phyloP scores from a whole-genome alignment of 768 basidiomycete genomes.

The Collybiopsis confluens region DNA sequence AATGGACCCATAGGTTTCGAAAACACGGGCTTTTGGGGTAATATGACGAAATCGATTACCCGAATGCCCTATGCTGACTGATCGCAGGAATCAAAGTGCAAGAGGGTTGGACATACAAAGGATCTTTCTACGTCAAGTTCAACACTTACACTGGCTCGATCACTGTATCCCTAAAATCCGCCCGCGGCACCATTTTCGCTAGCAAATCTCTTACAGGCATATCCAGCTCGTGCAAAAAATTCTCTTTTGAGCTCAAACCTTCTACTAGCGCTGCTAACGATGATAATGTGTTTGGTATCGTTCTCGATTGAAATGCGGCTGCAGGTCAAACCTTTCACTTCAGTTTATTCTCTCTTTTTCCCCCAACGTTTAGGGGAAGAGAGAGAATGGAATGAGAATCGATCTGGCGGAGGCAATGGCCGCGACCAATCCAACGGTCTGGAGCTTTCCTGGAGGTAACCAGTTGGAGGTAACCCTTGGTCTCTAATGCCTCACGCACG shows the following conservation, averaged over 20 bases:
- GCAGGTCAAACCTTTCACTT: constrained; percentile 43
- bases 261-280: constrained; percentile 33
- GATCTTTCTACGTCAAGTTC: constrained; percentile 46
- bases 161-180: constrained; percentile 34
- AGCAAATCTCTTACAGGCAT: constrained; percentile 23
- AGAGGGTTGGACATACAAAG: constrained; percentile 49
- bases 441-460: constrained; percentile 36
- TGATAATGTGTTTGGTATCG: constrained; percentile 48
- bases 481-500: not conserved
- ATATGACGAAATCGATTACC: constrained; percentile 6
- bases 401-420: constrained; percentile 49
- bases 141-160: constrained; percentile 29
- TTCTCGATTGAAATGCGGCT: constrained; percentile 39
- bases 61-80: not conserved
- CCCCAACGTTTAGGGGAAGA: constrained; percentile 56
- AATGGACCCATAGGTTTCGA: constrained; percentile 39
- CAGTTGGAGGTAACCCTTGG: constrained; percentile 24
- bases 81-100: constrained; percentile 49
- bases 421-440: constrained; percentile 34
- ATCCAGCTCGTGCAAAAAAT: constrained; percentile 43
- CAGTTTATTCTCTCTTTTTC: constrained; percentile 57
- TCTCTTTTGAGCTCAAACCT: constrained; percentile 39
- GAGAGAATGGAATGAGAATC: constrained; percentile 55
- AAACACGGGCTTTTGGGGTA: constrained; percentile 53
- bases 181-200: constrained; percentile 36